Base-by-base conservation (phyloP, 352 stramenopile species). In the Phytophthora ohioensis region DNA sequence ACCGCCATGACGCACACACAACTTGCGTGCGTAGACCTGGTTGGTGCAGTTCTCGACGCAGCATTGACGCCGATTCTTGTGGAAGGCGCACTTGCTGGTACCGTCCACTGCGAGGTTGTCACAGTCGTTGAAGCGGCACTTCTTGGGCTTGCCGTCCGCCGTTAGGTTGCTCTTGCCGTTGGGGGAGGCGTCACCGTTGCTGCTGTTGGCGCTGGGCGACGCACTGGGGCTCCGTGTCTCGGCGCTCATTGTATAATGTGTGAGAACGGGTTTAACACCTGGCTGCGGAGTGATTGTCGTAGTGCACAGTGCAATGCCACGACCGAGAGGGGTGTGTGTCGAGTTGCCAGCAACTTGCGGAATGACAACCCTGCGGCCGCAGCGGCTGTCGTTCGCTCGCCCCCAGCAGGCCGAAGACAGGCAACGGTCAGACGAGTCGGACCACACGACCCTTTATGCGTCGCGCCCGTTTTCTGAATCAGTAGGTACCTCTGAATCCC, bases 91-190 rank as follows among this genome's bases (percentile, higher is more conserved):
- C 68, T 92, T 92, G 80, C 75, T 78, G 8, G 84, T 91, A 71
- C 85, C 87, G 59, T 91, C 80, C 46, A 91, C 78, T 3, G 82
- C 81, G 30, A 85, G 67, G 72, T 91, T 92, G 62, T 89, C 85
- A 67, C 87, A 94, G 66, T 92, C 83, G 47, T 94, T 94, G 65
- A 94, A 94, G 62, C 82, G 79, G 68, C 87, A 94, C 69, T 91
- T 92, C 57, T 78, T 78, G 56, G 74, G 66, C 56, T 87, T 82
- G 61, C 68, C 78, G 35, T 66, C 47, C 13, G 69, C 39, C 34
- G 67, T 65, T 35, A 61, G 54, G 54, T 62, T 54, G n/a, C 35
- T 43, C 41, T 41, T 51, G 55, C 34, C 39, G 41, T 35, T 43
- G 1, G 73, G 67, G 21, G 72, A 73, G n/a, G 64, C 30, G 47